phyloP scores from a whole-genome alignment of 2,329 filamentous ascomycete genomes.

The Bretziella fagacearum region DNA sequence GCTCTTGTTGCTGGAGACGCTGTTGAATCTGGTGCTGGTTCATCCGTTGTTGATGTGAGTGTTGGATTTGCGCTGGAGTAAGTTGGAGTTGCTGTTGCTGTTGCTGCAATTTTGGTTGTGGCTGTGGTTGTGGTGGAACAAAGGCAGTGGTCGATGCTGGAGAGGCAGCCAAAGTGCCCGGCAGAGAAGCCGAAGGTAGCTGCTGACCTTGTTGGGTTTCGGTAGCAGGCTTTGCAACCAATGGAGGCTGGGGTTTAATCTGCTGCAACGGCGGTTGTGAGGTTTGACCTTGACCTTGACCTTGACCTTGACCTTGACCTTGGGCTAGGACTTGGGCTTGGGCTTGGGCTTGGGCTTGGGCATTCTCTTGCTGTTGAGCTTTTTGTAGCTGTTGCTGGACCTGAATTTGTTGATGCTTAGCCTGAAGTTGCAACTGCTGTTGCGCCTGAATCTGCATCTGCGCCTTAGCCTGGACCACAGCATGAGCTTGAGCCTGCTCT shows the following conservation, averaged over 20 bases:
- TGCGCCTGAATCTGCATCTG: conserved; percentile 7
- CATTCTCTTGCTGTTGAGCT: background rate
- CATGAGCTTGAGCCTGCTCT: conserved; percentile 9
- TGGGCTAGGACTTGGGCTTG: background rate
- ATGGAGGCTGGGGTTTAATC: background rate
- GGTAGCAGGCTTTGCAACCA: background rate
- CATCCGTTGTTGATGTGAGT: background rate
- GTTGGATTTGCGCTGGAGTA: background rate
- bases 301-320: background rate
- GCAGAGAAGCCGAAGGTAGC: too few relatives aligned
- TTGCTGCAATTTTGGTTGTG: background rate
- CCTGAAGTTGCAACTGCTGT: background rate
- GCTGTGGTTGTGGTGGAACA: background rate
- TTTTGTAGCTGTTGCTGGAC: conserved; percentile 1
- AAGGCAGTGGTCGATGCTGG: background rate
- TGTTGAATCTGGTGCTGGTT: background rate
- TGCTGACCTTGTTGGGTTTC: background rate
- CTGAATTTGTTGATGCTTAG: background rate
- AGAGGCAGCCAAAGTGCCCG: background rate
- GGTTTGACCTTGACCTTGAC: conserved; percentile 2
- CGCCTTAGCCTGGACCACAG: conserved; percentile 6
- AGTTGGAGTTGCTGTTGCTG: background rate
- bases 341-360: background rate
- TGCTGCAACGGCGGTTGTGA: background rate
- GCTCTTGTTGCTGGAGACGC: background rate